Evolutionary conservation across 176 grass and related monocot species (phyloP), one percentile per base, ranked within the genome.

Genomic region (Aechmea fasciata): DNA sequence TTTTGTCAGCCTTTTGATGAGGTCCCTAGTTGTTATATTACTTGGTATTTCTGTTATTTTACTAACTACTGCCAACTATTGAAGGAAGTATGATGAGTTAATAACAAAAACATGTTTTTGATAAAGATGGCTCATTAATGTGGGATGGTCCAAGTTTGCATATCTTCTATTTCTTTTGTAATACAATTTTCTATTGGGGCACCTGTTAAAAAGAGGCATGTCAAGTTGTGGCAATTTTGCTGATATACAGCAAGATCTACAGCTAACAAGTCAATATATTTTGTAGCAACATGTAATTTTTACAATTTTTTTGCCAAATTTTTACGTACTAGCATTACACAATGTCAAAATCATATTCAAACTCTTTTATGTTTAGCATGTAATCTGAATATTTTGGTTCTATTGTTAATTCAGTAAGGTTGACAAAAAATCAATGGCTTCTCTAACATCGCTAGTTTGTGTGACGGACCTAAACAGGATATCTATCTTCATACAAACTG

Each of bases 401-500:
- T 5, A 7, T 41, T 41, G 3, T 41, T 6, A 41, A 41, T 41
- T 7, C 33, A 41, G 7, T 41, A 41, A 7, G 33, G 3, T 41
- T 41, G 33, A 41, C 33, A 41, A 22, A 17, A 18, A 61, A 19
- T 1, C 20, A 4, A 61, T 25, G 2, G 28, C 49, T 63, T 29
- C 79, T 41, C 78, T 81, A 23, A 70, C 47, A 50, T 33, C 61
- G 63, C 13, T 18, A 61, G 20, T 9, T 0, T 61, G 20, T 22
- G 55, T 9, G n/a, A n/a, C n/a, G n/a, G n/a, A 18, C 55, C 7
- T 61, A 71, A 84, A 69, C 75, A 99, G 94, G 94, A 99, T 80
- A 81, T 93, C 22, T 99, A 99, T 83, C 89, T 99, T 79, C 94
- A 99, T 74, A 93, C 94, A 51, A 99, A 99, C 64, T 99, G 94